A percentile compares a stretch with the other conserved stretches of the same genome.
Conservation (phyloP, 1,284 basidiomycete species). For the Fomitiporia mediterranea region DNA sequence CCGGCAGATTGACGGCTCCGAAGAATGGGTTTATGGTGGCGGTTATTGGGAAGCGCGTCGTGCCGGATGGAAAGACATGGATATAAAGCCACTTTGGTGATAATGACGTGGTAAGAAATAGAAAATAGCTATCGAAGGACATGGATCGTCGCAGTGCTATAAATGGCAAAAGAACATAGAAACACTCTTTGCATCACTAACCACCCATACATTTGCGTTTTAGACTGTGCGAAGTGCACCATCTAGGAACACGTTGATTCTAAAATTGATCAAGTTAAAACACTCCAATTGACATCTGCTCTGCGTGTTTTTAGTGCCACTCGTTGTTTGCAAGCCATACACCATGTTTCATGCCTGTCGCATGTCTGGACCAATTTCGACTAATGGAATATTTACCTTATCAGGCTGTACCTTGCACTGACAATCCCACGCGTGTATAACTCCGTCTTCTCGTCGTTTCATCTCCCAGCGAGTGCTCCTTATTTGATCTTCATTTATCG, state of each 20-base stretch:
- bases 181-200: neutral
- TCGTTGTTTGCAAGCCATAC: too few relatives aligned
- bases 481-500: neutral
- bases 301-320: too few relatives aligned
- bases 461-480: neutral
- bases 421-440: neutral
- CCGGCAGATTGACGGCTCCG: slow-evolving; percentile 46
- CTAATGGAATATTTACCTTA: neutral
- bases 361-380: neutral
- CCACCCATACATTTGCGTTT: neutral
- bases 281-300: too few relatives aligned
- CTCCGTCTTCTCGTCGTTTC: neutral
- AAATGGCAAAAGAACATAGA: too few relatives aligned
- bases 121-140: too few relatives aligned
- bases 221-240: neutral
- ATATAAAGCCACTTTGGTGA: slow-evolving; percentile 61
- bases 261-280: too few relatives aligned
- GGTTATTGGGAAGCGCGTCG: slow-evolving; percentile 80
- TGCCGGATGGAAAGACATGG: slow-evolving; percentile 52
- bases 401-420: neutral
- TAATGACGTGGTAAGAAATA: too few relatives aligned
- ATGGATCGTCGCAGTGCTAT: too few relatives aligned
- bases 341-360: too few relatives aligned
- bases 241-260: too few relatives aligned
- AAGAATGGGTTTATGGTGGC: slow-evolving; percentile 72